These are phyloP conservation scores for Fusarium guadeloupense DNA, from an alignment of 2,329 filamentous ascomycete genomes.

Conservation along the genomic window DNA sequence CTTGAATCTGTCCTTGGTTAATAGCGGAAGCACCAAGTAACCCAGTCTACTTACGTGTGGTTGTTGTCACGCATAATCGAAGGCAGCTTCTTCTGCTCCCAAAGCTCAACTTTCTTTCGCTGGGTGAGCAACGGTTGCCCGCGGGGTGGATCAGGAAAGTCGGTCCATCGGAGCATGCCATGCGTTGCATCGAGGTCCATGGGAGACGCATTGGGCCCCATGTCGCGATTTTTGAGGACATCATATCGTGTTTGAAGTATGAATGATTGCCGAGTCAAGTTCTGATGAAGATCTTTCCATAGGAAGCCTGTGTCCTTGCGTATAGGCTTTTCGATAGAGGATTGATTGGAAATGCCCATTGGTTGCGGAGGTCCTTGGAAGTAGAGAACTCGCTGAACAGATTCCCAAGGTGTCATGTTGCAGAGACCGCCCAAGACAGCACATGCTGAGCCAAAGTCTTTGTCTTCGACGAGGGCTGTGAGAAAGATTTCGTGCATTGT, in stretches of 20 bases:
- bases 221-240: constrained; percentile 58
- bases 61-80: constrained; percentile 61
- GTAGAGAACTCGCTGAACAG: constrained; percentile 62
- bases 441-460: constrained; percentile 59
- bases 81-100: constrained; percentile 59
- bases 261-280: constrained; percentile 66
- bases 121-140: constrained; percentile 59
- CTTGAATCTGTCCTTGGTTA: constrained; percentile 54
- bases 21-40: fast-evolving
- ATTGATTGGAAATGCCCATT: constrained; percentile 55
- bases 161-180: constrained; percentile 66
- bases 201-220: constrained; percentile 50
- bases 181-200: constrained; percentile 54
- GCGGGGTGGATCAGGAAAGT: constrained; percentile 66
- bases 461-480: constrained; percentile 61
- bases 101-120: constrained; percentile 66
- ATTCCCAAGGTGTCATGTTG: constrained; percentile 63
- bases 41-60: constrained; percentile 55
- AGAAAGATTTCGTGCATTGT: constrained; percentile 66
- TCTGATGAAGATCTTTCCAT: constrained; percentile 66
- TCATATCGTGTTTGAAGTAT: constrained; percentile 65
- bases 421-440: constrained; percentile 66
- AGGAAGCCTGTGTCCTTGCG: constrained; percentile 50
- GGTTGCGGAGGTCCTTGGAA: constrained; percentile 60
- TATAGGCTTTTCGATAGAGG: constrained; percentile 51